These are phyloP conservation scores for Rhodotorula sp. DNA, from an alignment of 1,284 basidiomycete species.

Conservation along the genomic window DNA sequence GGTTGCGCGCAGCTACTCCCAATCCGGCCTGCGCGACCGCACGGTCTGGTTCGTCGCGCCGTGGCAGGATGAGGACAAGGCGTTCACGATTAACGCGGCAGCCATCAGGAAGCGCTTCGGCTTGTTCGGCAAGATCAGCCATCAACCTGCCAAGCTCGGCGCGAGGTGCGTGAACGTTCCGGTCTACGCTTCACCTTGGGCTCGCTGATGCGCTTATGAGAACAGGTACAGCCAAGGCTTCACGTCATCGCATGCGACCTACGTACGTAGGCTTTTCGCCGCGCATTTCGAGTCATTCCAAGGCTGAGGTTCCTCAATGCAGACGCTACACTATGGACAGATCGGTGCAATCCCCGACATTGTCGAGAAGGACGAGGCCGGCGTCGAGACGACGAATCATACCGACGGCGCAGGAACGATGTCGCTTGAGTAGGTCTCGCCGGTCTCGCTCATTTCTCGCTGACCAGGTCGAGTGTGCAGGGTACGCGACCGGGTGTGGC, in stretches of 20 bases:
- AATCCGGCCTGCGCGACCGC: constrained; percentile 57
- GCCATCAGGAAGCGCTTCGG: constrained; percentile 65
- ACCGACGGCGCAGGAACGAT: constrained; percentile 70
- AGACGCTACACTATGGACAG: constrained; percentile 42
- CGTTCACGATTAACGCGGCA: constrained; percentile 55
- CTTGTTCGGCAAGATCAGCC: constrained; percentile 61
- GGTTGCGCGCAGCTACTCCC: constrained; percentile 52
- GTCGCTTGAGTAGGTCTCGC: constrained; percentile 52
- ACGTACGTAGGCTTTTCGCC: neutral
- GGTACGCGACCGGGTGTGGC: constrained; percentile 19
- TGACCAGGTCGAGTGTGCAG: neutral
- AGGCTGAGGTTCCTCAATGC: no score
- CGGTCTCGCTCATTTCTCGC: no score
- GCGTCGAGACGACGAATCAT: constrained; percentile 53
- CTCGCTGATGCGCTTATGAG: neutral
- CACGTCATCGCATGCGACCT: constrained; percentile 67
- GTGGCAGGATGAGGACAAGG: constrained; percentile 21
- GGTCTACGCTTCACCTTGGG: no score
- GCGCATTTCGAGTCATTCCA: no score
- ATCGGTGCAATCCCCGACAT: constrained; percentile 50
- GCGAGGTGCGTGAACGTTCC: neutral
- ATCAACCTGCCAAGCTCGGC: constrained; percentile 69
- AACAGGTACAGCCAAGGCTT: constrained; percentile 65
- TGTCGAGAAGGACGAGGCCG: constrained; percentile 7
- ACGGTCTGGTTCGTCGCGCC: constrained; percentile 58